Base-by-base conservation (phyloP, 352 stramenopile genomes). In the Phytopythium boreale region DNA sequence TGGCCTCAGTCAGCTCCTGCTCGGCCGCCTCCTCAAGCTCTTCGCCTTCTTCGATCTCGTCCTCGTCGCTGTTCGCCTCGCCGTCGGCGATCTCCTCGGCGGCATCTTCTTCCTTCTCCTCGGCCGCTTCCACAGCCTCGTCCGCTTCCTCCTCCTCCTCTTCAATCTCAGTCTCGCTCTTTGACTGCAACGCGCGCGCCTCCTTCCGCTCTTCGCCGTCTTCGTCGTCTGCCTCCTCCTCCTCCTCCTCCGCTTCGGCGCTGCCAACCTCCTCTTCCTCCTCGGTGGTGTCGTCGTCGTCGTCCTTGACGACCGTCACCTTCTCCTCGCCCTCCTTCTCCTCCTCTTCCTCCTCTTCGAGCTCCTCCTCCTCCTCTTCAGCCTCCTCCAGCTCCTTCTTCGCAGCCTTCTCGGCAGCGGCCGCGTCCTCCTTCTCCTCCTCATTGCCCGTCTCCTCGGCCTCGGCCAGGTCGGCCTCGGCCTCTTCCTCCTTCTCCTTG, bases 401-500 rank as follows among this genome's bases (percentile, higher is more conserved):
- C 15, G 55, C 55, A 0, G 37, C 56, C 19, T 61, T 51, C 59
- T 67, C 59, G 4, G 56, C 37, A n/a, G 62, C 62, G 27, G 55
- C 50, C 8, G 56, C 26, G 31, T 72, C 62, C 24, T 72, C 59
- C 1, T 72, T 34, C 41, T 70, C 66, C 14, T 70, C 66, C 7
- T 69, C 66, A 29, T 75, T 63, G 41, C 63, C 56, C 1, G 52
- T 43, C 47, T 64, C 46, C 43, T 72, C 52, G 17, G 66, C 69
- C 1, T 77, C 69, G 15, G 66, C 51, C 14, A 77, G 60, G 7
- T 76, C 72, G 14, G 65, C 59, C 9, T 74, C 65, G 24, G 72
- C 72, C 47, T 72, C 72, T 20, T 61, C 56, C 37, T 71, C 56
- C 24, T 74, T 67, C 29, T 75, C 65, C 34, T 75, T 58, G 34